Evolutionary conservation across 2,329 filamentous ascomycete genomes (phyloP), one percentile per base, ranked within the genome.

Genomic region (Fusarium sp.): DNA sequence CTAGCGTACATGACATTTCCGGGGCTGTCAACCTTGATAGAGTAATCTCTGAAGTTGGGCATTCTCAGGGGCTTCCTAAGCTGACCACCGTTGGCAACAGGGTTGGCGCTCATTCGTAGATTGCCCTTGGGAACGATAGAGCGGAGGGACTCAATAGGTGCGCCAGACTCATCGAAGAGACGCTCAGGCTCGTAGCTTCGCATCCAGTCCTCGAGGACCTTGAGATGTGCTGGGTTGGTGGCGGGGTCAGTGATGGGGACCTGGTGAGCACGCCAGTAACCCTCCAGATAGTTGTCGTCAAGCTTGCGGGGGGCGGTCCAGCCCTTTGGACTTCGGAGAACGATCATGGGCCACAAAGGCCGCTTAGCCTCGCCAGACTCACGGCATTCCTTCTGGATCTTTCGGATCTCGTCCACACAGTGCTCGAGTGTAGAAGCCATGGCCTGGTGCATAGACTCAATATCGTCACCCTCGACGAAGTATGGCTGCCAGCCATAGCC

Each of bases 401-500:
- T 82, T 55, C 81, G 83, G 74, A 94, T 94, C 74, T 93, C 88
- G 17, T 83, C 77, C 19, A 94, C 87, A 73, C 89, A 92, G 68
- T 88, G 84, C 76, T 94, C 91, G 26, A 94, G 80, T 0, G 91
- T 94, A 42, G 86, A 86, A 14, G 91, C 91, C 91, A 94, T 94
- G 56, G 91, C 91, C 77, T 94, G 91, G 74, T 94, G 90, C 91
- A 94, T 94, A 44, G 85, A 86, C 32, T 91, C 85, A 26, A 91
- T 74, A 52, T 94, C 91, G 65, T 88, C 88, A 47, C 91, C 91
- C 74, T 94, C 91, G 46, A 94, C 91, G 71, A 94, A 93, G 78
- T 93, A 93, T 10, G 91, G 91, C 47, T 88, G 86, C 88, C 90
- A 94, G 68, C 91, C 91, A 72, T 93, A 94, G 28, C 91, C 91